phyloP scores from a whole-genome alignment of 306 rosid species.

The Begonia loranthoides region DNA sequence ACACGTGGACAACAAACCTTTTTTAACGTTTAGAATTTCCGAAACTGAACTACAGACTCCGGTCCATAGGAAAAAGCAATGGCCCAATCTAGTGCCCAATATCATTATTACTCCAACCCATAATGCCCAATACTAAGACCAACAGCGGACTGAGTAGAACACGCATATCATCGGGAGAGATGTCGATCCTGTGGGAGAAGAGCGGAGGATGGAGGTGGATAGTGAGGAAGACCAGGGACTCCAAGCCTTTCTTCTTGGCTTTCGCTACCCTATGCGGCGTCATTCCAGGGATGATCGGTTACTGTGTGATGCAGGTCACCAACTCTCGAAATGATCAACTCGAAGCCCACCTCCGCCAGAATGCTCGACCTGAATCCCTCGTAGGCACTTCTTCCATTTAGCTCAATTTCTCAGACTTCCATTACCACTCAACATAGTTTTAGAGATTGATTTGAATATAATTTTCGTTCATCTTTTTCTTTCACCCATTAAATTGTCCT shows the following conservation, averaged over 20 bases:
- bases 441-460: not conserved
- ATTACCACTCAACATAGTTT: not conserved
- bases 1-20: too few relatives aligned
- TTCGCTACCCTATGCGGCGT: conserved; percentile 89
- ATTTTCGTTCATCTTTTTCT: too few relatives aligned
- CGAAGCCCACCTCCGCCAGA: conserved; percentile 72
- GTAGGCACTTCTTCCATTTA: conserved; percentile 1
- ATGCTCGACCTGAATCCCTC: conserved; percentile 71
- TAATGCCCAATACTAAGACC: too few relatives aligned
- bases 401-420: not conserved
- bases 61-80: too few relatives aligned
- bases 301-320: conserved; percentile 70
- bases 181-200: conserved; percentile 59
- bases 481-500: too few relatives aligned
- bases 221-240: conserved; percentile 63
- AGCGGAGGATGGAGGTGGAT: conserved; percentile 63
- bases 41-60: too few relatives aligned
- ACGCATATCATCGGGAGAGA: not conserved
- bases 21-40: too few relatives aligned
- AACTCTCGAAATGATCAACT: conserved; percentile 56
- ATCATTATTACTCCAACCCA: too few relatives aligned
- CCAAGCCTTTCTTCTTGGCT: conserved; percentile 71
- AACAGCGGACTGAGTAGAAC: too few relatives aligned
- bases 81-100: too few relatives aligned
- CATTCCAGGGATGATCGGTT: conserved; percentile 80